Evolutionary conservation across 331 rosid species (phyloP), one percentile per base, ranked within the genome.

Genomic region (Malus hybrid): DNA sequence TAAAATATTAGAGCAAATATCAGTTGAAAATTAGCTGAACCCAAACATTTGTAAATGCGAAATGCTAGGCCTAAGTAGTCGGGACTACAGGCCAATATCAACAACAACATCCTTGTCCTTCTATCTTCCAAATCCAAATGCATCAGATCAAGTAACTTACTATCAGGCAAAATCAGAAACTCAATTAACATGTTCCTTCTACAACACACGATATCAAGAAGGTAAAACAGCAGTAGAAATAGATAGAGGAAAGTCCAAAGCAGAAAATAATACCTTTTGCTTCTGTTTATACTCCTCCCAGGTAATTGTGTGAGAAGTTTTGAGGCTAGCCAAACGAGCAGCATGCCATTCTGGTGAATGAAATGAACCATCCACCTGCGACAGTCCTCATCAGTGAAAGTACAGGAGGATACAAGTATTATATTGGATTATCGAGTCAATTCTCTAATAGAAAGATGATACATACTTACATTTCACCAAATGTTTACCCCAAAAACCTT

Each of bases 321-420:
- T 92, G 65, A 94, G 97, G 92, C 97, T 94, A 62, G 99, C 99
- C 97, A 94, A 90, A 82, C 97, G 97, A 69, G 99, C 99, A 76
- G 97, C 99, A 90, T 94, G 99, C 99, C 99, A 94, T 80, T 79
- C 99, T 90, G 99, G 99, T 76, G 99, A 87, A 92, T 94, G 99
- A 90, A 94, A 94, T 86, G 99, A 94, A 92, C 99, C 99, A 90
- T 94, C 99, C 97, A 92, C 93, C 99, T 94, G 99, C 83, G 91
- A 92, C 87, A 72, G 88, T 83, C 93, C 99, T 90, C 96, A 87
- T 94, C 97, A 94, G 88, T 83, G 82, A 76, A 76, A 82, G 90
- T 84, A 80, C 78, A 81, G 83, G 82, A 55, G 56, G 74, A 83
- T 36, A 14, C 75, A 55, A 46, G 77, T 63, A 76, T 34, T 78